Percentiles rank a stretch among this genome's conserved stretches.
Evolutionary conservation across 257 asterid species (phyloP).

Genomic region (Oldenlandia corymbosa): DNA sequence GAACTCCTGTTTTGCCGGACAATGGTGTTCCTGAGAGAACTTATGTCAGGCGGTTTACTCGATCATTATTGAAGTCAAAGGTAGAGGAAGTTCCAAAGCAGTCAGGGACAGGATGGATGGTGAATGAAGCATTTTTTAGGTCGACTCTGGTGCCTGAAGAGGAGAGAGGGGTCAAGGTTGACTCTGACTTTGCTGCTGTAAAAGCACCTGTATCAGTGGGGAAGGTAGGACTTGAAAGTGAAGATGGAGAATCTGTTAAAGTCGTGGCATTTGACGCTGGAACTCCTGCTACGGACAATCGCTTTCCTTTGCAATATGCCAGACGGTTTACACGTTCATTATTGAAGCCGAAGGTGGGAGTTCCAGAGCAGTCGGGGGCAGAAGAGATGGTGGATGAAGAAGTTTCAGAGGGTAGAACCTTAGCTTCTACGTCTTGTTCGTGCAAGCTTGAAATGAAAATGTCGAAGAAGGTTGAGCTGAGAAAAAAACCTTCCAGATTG

Average conservation of each 20-base stretch:
- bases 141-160: not conserved
- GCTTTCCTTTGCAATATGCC: not conserved
- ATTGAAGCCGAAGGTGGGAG: slow-evolving; percentile 27
- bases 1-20: not conserved
- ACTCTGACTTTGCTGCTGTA: not conserved
- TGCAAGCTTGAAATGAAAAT: slow-evolving; percentile 54
- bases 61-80: slow-evolving; percentile 25
- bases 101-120: too few relatives aligned
- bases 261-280: not conserved
- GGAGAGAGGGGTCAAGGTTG: not conserved
- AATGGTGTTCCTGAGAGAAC: slow-evolving; percentile 3
- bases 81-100: slow-evolving; percentile 22
- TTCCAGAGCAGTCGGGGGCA: slow-evolving; percentile 20
- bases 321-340: slow-evolving; percentile 11
- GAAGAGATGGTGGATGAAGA: slow-evolving; percentile 20
- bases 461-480: slow-evolving; percentile 58
- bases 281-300: not conserved
- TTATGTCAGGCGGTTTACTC: slow-evolving; percentile 6
- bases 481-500: slow-evolving; percentile 48
- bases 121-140: too few relatives aligned
- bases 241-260: not conserved
- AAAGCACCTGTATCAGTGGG: not conserved
- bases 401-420: slow-evolving; percentile 14
- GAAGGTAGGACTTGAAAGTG: not conserved
- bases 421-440: slow-evolving; percentile 29